A percentile compares a stretch with the other conserved stretches of the same genome.
Evolutionary conservation across 768 basidiomycete species (phyloP).

Genomic region (Chalciporus chontae): DNA sequence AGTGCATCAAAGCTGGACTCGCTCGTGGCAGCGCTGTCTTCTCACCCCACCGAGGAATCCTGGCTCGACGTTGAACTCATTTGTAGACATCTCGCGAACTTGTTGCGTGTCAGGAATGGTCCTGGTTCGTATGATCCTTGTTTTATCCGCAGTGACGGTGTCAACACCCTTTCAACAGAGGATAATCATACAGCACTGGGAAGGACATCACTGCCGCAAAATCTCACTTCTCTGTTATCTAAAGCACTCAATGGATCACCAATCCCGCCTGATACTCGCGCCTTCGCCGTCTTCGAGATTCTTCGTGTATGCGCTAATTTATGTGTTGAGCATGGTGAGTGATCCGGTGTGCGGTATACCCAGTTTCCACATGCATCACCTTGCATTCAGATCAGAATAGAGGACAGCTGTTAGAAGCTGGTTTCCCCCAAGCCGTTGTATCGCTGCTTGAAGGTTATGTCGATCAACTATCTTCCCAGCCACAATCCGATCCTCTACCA

Average conservation of each 20-base stretch:
- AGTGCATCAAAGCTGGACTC: conserved; percentile 31
- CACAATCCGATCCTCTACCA: conserved; percentile 41
- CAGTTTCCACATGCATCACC: conserved; percentile 4
- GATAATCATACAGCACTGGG: conserved; percentile 74
- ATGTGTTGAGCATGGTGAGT: conserved; percentile 77
- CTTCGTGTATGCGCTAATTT: conserved; percentile 80
- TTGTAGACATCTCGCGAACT: conserved; percentile 59
- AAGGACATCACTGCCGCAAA: conserved; percentile 58
- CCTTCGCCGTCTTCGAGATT: conserved; percentile 58
- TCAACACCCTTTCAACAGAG: conserved; percentile 38
- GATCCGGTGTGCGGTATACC: neutral
- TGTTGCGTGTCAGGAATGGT: conserved; percentile 53
- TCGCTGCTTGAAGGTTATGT: conserved; percentile 66
- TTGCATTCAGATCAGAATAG: conserved; percentile 65
- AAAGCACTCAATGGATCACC: conserved; percentile 49
- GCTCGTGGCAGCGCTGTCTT: conserved; percentile 32
- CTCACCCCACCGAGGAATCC: conserved; percentile 27
- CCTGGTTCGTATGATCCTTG: conserved; percentile 36
- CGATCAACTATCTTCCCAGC: conserved; percentile 38
- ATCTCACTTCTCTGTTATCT: conserved; percentile 58
- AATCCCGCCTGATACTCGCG: conserved; percentile 43
- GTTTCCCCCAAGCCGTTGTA: conserved; percentile 64
- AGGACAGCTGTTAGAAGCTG: conserved; percentile 63
- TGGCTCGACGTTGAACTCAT: conserved; percentile 54
- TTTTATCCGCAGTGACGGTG: neutral